These are phyloP conservation scores for Teunomyces gatunensis DNA, from an alignment of 805 yeast species.

Conservation along the genomic window DNA sequence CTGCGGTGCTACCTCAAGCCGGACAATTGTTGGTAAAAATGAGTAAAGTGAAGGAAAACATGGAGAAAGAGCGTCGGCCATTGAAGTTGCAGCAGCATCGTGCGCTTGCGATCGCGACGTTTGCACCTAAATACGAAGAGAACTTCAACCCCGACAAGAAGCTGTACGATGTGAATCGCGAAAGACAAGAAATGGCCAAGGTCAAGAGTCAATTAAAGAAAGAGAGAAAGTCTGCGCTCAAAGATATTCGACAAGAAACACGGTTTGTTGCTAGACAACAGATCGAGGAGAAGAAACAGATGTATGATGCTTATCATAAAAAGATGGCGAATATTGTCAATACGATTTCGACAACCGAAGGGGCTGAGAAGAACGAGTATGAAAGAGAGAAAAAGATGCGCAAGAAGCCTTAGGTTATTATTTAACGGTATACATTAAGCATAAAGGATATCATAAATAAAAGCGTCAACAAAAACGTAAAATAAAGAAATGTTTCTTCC, in stretches of 20 bases:
- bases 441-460: neutral
- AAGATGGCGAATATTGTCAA: constrained; percentile 87
- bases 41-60: constrained; percentile 41
- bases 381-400: constrained; percentile 78
- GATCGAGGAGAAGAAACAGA: constrained; percentile 71
- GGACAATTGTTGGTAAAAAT: constrained; percentile 49
- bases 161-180: constrained; percentile 80
- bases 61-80: constrained; percentile 45
- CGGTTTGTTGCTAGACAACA: constrained; percentile 84
- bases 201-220: constrained; percentile 83
- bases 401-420: constrained; percentile 29
- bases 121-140: constrained; percentile 90
- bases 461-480: neutral
- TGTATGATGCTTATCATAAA: constrained; percentile 76
- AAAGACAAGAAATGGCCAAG: constrained; percentile 79
- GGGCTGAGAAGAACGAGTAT: constrained; percentile 89
- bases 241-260: constrained; percentile 87
- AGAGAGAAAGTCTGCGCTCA: constrained; percentile 83
- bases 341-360: constrained; percentile 88
- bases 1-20: constrained; percentile 30
- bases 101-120: constrained; percentile 79
- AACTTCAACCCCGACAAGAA: constrained; percentile 94
- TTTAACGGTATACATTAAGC: neutral
- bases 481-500: neutral
- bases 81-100: constrained; percentile 78